phyloP scores from a whole-genome alignment of 768 basidiomycete species.

The Mycena crocata region DNA sequence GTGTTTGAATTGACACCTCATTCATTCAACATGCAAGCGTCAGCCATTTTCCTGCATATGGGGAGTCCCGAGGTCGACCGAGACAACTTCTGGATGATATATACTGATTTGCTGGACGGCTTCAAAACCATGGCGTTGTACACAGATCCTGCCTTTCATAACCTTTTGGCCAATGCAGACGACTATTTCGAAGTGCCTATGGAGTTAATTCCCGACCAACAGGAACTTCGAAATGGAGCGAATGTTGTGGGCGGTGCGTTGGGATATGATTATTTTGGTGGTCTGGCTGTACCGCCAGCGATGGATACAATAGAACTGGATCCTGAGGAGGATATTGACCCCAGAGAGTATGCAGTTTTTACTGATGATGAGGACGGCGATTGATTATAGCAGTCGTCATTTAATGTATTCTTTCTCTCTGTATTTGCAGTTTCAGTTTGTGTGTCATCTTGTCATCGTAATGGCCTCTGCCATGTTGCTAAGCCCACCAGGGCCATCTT shows the following conservation, averaged over 20 bases:
- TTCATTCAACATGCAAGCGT: slow-evolving; percentile 20
- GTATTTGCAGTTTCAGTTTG: not conserved
- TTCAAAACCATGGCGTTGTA: not conserved
- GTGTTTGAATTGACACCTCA: slow-evolving; percentile 47
- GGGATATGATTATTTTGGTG: not conserved
- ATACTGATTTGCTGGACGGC: not conserved
- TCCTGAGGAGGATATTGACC: not conserved
- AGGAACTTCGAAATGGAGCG: not conserved
- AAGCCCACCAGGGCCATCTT: too few relatives aligned
- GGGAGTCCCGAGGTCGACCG: not conserved
- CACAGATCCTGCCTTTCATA: not conserved
- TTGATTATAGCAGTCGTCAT: not conserved
- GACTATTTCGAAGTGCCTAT: slow-evolving; percentile 4
- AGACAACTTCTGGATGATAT: not conserved
- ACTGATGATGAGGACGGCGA: slow-evolving; percentile 1
- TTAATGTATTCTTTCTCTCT: not conserved
- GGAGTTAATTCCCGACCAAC: not conserved
- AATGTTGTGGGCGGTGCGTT: not conserved
- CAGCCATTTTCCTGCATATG: not conserved
- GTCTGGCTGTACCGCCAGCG: not conserved
- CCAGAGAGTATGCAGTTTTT: slow-evolving; percentile 1
- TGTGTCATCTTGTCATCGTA: too few relatives aligned
- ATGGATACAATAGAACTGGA: too few relatives aligned
- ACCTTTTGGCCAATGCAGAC: not conserved
- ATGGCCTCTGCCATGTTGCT: too few relatives aligned